Evolutionary conservation across 768 basidiomycete genomes (phyloP).

Genomic region (Artomyces pyxidatus): DNA sequence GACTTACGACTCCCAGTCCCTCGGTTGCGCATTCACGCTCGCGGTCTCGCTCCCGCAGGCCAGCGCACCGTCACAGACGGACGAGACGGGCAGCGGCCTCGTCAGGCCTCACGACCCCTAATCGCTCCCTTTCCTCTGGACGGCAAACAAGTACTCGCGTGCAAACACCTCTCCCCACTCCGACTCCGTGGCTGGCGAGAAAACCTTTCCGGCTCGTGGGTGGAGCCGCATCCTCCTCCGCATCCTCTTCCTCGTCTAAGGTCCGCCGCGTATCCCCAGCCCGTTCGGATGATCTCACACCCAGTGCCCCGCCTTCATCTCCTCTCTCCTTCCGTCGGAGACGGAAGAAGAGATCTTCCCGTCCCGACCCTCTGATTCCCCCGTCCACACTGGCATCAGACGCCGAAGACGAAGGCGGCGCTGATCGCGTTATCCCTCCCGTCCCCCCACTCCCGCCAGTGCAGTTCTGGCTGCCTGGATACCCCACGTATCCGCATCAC

Average conservation of each 20-base stretch:
- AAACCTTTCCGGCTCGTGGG: neutral
- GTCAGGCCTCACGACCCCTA: constrained; percentile 12
- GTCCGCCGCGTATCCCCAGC: neutral
- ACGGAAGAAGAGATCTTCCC: neutral
- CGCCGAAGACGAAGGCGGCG: neutral
- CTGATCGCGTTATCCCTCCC: constrained; percentile 5
- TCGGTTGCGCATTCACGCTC: constrained; percentile 8
- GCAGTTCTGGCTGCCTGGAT: constrained; percentile 16
- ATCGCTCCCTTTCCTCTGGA: constrained; percentile 6
- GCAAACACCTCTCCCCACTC: neutral
- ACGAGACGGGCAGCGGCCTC: neutral
- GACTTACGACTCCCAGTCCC: constrained; percentile 12
- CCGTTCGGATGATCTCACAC: neutral
- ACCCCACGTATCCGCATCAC: constrained; percentile 7
- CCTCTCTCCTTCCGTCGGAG: neutral
- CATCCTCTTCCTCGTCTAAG: neutral
- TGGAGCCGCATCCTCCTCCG: neutral
- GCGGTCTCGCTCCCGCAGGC: constrained; percentile 1
- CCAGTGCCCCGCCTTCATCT: neutral
- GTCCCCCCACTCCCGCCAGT: constrained; percentile 12
- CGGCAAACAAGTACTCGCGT: neutral
- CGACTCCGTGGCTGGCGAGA: neutral
- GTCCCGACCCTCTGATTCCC: neutral
- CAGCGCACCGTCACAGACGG: neutral
- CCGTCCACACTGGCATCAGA: constrained; percentile 2